Base-by-base conservation (phyloP, 2,329 filamentous ascomycete genomes). In the Fusarium albosuccineum region DNA sequence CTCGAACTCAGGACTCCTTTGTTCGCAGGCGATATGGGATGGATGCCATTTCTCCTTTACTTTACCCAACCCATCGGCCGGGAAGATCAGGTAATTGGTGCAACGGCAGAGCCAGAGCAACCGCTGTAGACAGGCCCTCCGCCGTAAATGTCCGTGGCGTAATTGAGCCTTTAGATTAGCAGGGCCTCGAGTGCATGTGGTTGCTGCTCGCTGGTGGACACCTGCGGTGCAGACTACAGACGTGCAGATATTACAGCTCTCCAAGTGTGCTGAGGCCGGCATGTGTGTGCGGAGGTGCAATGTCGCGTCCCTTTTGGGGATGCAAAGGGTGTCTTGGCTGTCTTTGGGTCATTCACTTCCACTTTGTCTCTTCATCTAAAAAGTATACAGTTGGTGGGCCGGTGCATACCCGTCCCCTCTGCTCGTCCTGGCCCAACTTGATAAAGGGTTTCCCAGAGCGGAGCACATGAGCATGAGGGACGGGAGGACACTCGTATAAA, bases 1-100 rank as follows among this genome's bases (percentile, higher is more conserved):
- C 70, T 68, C 69, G 72, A 72, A 72, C 64, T 67, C 56, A 67
- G 66, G 66, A 60, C 51, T 67, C 66, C 52, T 67, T 68, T 64
- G 66, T 69, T 41, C 26, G 27, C 45, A 22, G 22, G 22, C 26
- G 30, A 16, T 30, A 30, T 14, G 44, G 29, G 42, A 29, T 17
- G 44, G 55, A 67, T 68, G 48, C 30, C 33, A 55, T 40, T 53
- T 60, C 48, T 62, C 46, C 33, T 14, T 41, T 41, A 17, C 39
- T 22, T 22, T 22, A 22, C 22, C 22, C 22, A 22, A 22, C 22
- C n/a, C n/a, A 17, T 17, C 30, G n/a, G 13, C 22, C 41, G 55
- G 29, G 37, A 42, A 60, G 48, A 52, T 52, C 55, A 53, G 40
- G 39, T 33, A 48, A 49, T 33, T 41, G 53, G 22, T 51, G 26